phyloP scores from a whole-genome alignment of 2,329 filamentous ascomycete genomes.

The Lasiodiplodia sp. region DNA sequence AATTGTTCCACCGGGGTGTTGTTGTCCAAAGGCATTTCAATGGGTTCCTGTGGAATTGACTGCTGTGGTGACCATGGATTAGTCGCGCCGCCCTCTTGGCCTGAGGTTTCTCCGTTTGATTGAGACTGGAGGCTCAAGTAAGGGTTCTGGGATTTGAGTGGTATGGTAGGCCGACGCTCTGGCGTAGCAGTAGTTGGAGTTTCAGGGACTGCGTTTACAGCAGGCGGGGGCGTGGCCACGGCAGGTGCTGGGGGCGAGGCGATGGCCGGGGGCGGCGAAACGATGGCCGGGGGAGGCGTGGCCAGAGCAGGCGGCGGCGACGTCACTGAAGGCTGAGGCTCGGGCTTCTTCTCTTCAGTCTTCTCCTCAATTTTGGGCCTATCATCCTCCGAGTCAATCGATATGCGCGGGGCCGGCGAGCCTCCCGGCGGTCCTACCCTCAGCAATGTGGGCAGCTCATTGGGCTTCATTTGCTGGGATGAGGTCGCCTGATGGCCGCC shows the following conservation, averaged over 20 bases:
- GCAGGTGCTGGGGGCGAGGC: not conserved
- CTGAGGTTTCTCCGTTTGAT: slow-evolving; percentile 44
- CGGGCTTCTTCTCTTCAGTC: slow-evolving; percentile 31
- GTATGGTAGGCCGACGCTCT: slow-evolving; percentile 17
- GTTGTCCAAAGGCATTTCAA: slow-evolving; percentile 51
- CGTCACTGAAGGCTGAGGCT: slow-evolving; percentile 38
- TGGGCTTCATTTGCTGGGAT: slow-evolving; percentile 25
- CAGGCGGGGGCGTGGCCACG: slow-evolving; percentile 36
- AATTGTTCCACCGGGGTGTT: slow-evolving; percentile 52
- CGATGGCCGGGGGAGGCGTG: not conserved
- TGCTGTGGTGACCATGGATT: slow-evolving; percentile 47
- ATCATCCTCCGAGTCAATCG: slow-evolving; percentile 20
- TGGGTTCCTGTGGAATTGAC: slow-evolving; percentile 42
- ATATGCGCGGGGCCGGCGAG: slow-evolving; percentile 30
- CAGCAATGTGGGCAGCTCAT: slow-evolving; percentile 41
- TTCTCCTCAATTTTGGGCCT: slow-evolving; percentile 38
- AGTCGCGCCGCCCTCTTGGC: slow-evolving; percentile 47
- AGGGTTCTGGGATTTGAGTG: slow-evolving; percentile 53
- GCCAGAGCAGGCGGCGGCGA: not conserved
- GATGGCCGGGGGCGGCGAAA: not conserved
- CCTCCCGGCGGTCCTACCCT: slow-evolving; percentile 43
- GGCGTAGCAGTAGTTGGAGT: slow-evolving; percentile 41
- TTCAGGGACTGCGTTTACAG: slow-evolving; percentile 38
- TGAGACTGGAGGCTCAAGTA: slow-evolving; percentile 49
- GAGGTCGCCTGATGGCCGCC: slow-evolving; percentile 40